Evolutionary conservation across 2,329 filamentous ascomycete genomes (phyloP), one percentile per base, ranked within the genome.

Genomic region (Lachnellula cervina): DNA sequence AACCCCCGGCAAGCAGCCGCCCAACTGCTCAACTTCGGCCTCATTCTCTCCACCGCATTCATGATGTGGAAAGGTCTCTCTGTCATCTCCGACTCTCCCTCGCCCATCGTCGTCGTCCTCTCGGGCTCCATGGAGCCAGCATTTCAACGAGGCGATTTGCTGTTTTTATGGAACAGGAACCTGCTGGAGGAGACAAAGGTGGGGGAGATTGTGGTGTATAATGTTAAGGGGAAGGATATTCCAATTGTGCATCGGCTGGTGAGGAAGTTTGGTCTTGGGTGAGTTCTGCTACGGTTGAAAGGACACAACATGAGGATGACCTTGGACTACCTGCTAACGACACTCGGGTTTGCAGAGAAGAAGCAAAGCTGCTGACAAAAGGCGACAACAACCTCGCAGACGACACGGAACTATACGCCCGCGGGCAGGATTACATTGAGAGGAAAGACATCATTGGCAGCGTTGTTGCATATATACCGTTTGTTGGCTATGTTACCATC

Each of bases 401-500:
- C 72, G 94, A 99, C 71, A 96, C 90, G 16, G 92, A 97, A 70
- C 80, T 88, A 17, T 96, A 96, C 71, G 92, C 94, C 2, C 77
- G 79, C 40, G 90, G 88, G 17, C 93, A 99, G 74, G 89, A 90
- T 69, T 96, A 90, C 71, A 79, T 99, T 46, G 86, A 88, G 70
- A 83, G 94, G 57, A 82, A 88, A 69, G 93, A 97, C 69, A 92
- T 99, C 54, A 90, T 99, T 55, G 94, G 94, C 46, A 96, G 89
- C 64, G 94, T 97, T 6, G 78, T 94, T 11, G 94, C 83, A 38
- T 99, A 95, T 71, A 86, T 97, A 55, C 94, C 94, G 0, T 95
- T 94, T 67, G 91, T 97, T 14, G 94, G 94, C 63, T 97, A 97
- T 69, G 92, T 97, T 46, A 99, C 94, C 1, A 99, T 99, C 65